Evolutionary conservation across 257 asterid genomes (phyloP).

Genomic region (Nicotiana undulata): DNA sequence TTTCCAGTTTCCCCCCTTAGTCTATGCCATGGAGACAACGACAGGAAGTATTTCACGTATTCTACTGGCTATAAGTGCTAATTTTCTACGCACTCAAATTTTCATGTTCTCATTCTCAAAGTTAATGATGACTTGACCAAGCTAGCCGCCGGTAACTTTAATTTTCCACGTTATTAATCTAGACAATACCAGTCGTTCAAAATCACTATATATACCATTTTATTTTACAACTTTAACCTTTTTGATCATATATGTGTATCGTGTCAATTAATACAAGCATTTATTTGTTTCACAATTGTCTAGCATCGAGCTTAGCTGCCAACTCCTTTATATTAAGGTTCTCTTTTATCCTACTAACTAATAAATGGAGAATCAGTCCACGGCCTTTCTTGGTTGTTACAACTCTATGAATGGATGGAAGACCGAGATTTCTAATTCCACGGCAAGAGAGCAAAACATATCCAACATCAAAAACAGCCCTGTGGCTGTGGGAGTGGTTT

Average conservation of each 20-base stretch:
- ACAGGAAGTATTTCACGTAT: background rate
- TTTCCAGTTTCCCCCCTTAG: background rate
- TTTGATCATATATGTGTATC: background rate
- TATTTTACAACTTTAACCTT: background rate
- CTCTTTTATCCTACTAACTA: background rate
- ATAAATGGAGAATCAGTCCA: constrained; percentile 19
- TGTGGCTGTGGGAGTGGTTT: background rate
- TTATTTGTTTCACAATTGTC: background rate
- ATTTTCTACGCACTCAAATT: background rate
- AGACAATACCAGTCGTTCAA: background rate
- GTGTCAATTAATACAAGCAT: background rate
- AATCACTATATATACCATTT: background rate
- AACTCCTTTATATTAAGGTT: background rate
- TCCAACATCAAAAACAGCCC: background rate
- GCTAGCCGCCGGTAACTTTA: constrained; percentile 1
- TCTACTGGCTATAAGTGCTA: background rate
- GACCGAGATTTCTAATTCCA: background rate
- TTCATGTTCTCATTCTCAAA: background rate
- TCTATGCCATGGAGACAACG: background rate
- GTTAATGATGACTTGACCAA: background rate
- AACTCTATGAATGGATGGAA: constrained; percentile 11
- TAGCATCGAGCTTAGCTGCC: background rate
- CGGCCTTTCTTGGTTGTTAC: background rate
- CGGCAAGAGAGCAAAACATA: background rate
- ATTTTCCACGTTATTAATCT: background rate